Evolutionary conservation across 2,329 filamentous ascomycete species (phyloP).

Genomic region (Colletotrichum godetiae): DNA sequence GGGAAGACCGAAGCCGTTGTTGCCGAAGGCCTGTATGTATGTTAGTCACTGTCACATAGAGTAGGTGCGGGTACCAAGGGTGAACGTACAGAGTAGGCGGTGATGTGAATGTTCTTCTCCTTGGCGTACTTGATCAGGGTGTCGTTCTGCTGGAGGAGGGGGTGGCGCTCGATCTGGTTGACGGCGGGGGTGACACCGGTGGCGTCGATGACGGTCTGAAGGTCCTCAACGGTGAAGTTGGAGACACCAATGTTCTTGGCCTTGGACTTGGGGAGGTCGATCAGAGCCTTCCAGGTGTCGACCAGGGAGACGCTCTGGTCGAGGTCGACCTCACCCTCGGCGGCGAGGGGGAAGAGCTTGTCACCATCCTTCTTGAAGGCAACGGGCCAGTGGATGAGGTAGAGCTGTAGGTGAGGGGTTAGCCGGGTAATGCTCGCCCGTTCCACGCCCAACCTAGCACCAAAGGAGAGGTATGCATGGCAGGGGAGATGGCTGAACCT

Average conservation of each 20-base stretch:
- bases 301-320: constrained; percentile 54
- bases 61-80: accelerated
- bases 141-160: constrained; percentile 67
- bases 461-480: too few relatives aligned
- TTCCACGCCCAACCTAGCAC: too few relatives aligned
- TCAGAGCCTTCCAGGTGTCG: constrained; percentile 62
- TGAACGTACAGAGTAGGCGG: constrained; percentile 66
- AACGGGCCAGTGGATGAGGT: constrained; percentile 73
- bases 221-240: constrained; percentile 74
- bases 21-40: constrained; percentile 51
- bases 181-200: constrained; percentile 69
- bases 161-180: constrained; percentile 78
- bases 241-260: constrained; percentile 77
- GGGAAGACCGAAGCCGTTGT: constrained; percentile 55
- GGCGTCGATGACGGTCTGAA: constrained; percentile 63
- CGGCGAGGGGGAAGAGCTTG: constrained; percentile 56
- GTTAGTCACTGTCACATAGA: neutral
- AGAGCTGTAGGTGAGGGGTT: constrained; percentile 51
- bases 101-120: constrained; percentile 73
- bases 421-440: neutral
- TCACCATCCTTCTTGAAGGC: constrained; percentile 51
- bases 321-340: constrained; percentile 50
- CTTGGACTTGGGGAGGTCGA: constrained; percentile 69
- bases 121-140: constrained; percentile 71
- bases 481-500: neutral